These are phyloP conservation scores for Lactifluus pinguis DNA, from an alignment of 768 basidiomycete genomes.

Conservation along the genomic window DNA sequence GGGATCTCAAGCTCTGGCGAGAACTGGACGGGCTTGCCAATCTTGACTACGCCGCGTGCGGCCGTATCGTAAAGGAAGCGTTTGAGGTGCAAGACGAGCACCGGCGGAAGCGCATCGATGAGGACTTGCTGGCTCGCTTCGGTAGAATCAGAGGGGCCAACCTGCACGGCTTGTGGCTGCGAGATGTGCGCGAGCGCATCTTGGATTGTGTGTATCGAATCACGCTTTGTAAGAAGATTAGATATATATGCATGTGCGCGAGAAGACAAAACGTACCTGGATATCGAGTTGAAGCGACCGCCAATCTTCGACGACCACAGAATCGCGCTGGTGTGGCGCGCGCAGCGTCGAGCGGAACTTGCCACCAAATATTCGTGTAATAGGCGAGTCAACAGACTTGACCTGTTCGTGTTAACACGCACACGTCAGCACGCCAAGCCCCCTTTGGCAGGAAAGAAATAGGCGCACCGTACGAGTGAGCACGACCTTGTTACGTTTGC, in stretches of 20 bases:
- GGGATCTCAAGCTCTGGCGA: conserved; percentile 71
- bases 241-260: background rate
- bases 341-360: conserved; percentile 80
- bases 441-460: background rate
- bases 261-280: conserved; percentile 38
- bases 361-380: conserved; percentile 89
- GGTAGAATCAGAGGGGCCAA: conserved; percentile 39
- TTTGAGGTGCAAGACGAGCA: conserved; percentile 85
- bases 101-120: conserved; percentile 75
- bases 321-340: conserved; percentile 77
- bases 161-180: conserved; percentile 71
- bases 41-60: conserved; percentile 75
- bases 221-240: conserved; percentile 37
- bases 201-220: conserved; percentile 65
- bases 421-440: background rate
- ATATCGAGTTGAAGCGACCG: conserved; percentile 84
- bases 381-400: conserved; percentile 74
- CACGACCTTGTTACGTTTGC: conserved; percentile 73
- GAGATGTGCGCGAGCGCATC: conserved; percentile 77
- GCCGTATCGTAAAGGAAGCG: conserved; percentile 79
- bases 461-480: conserved; percentile 68
- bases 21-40: conserved; percentile 73
- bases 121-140: conserved; percentile 69
- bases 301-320: conserved; percentile 87
- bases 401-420: conserved; percentile 35